Percentiles rank a stretch among this genome's conserved stretches.
Evolutionary conservation across 2,329 filamentous ascomycete species (phyloP).

Genomic region (Epichloe uncinata): DNA sequence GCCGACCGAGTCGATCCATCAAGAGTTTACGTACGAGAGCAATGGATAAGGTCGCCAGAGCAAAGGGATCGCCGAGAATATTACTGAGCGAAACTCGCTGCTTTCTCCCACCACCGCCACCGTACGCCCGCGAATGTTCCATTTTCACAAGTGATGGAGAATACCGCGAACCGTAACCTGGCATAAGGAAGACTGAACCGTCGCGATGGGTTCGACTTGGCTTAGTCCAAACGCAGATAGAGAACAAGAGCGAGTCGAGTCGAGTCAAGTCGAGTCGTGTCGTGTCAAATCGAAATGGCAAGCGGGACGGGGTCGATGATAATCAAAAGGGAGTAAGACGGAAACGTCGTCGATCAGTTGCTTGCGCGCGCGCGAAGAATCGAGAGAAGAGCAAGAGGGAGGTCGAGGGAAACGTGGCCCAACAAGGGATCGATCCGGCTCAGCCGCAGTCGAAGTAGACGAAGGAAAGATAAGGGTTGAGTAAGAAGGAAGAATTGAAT

Average conservation of each 20-base stretch:
- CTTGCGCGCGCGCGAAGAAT: neutral
- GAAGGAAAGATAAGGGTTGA: neutral
- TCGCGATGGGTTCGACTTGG: neutral
- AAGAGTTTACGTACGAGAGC: conserved; percentile 54
- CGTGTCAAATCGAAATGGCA: neutral
- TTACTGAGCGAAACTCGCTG: conserved; percentile 58
- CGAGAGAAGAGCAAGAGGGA: neutral
- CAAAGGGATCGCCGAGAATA: conserved; percentile 92
- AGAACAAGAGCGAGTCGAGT: neutral
- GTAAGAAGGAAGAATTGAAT: conserved; percentile 2
- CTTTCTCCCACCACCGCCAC: conserved; percentile 41
- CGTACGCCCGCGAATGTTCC: conserved; percentile 53
- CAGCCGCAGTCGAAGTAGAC: conserved; percentile 8
- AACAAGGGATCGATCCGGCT: conserved; percentile 7
- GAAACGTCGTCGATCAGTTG: conserved; percentile 1
- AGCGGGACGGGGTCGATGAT: neutral
- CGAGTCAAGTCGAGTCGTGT: neutral
- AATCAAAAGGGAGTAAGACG: neutral
- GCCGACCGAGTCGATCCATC: neutral
- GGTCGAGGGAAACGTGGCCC: neutral
- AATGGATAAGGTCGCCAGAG: conserved; percentile 87
- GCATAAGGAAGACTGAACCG: conserved; percentile 41
- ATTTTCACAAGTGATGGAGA: conserved; percentile 71
- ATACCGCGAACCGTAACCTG: conserved; percentile 57
- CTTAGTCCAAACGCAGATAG: neutral